Evolutionary conservation across 2,329 filamentous ascomycete species (phyloP), one percentile per base, ranked within the genome.

Genomic region (Monilinia polystroma): DNA sequence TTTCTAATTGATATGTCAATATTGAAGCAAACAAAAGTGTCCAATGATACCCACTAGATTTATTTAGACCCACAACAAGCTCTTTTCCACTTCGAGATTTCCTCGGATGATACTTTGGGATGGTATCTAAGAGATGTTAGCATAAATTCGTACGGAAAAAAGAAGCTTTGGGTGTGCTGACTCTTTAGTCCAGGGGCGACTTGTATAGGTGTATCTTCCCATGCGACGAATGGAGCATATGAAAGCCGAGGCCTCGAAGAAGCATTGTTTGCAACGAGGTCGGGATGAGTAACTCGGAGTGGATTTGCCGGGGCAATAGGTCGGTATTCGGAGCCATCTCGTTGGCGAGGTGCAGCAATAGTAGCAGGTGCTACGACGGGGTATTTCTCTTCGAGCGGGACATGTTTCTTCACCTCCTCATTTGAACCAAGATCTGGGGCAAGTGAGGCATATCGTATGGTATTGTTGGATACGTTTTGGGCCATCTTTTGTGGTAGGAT

Each of bases 91-190:
- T 76, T 63, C 67, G 70, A 35, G 74, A 72, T 64, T 72, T 76
- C 54, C 75, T 70, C 23, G 73, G 73, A 49, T 74, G 71, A 66
- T 73, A 76, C 64, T 76, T 76, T 14, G 75, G 75, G 53, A 76
- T 70, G 3, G 74, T 73, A 66, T 71, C 74, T 76, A n/a, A 60
- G 18, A 43, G 23, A 43, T 38, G 35, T 66, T 53, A 66, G 55
- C 26, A 52, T 29, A 47, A 52, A 35, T 38, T 23, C 20, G 66
- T 68, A 35, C 18, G 20, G 54, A n/a, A 64, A 29, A 35, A 16
- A 29, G 20, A 14, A 16, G 7, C 20, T 35, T 59, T 18, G 7
- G 35, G 12, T 51, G 4, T 58, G 72, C 73, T 70, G 20, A 76
- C 75, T 76, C 65, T 76, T 76, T 35, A 74, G 64, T 32, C 72